phyloP scores from a whole-genome alignment of 1,284 basidiomycete species.

The Trichosporon coremiiforme region DNA sequence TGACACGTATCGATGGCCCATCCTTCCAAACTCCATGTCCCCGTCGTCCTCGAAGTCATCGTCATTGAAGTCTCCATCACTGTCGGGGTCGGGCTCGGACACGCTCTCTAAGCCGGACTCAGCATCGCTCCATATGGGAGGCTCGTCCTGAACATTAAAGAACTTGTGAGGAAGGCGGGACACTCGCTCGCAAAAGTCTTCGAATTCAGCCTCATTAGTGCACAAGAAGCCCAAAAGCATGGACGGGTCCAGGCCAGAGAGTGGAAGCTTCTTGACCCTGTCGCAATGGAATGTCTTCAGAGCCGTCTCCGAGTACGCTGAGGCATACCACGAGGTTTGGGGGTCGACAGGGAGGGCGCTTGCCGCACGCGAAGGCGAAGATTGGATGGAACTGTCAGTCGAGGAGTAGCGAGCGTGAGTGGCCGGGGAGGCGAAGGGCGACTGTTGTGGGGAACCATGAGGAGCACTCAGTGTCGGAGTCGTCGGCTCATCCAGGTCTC shows the following conservation, averaged over 20 bases:
- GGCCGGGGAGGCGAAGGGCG: not conserved
- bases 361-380: conserved; percentile 16
- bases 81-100: conserved; percentile 62
- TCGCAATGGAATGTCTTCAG: conserved; percentile 92
- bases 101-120: conserved; percentile 77
- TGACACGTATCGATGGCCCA: conserved; percentile 18
- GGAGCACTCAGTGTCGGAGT: not conserved
- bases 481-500: not conserved
- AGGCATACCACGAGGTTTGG: conserved; percentile 64
- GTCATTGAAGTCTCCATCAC: conserved; percentile 22
- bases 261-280: conserved; percentile 85
- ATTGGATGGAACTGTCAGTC: conserved; percentile 9
- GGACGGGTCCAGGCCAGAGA: conserved; percentile 89
- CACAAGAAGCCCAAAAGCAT: conserved; percentile 95
- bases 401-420: not conserved
- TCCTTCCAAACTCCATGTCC: conserved; percentile 25
- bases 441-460: conserved; percentile 14
- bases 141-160: conserved; percentile 81
- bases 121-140: conserved; percentile 72
- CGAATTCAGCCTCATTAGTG: conserved; percentile 77
- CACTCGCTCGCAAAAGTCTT: conserved; percentile 74
- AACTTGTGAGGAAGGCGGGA: conserved; percentile 71
- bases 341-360: conserved; percentile 33
- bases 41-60: conserved; percentile 25
- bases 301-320: conserved; percentile 67